Evolutionary conservation across 2,329 filamentous ascomycete genomes (phyloP).

Genomic region (Cytospora leucostoma): DNA sequence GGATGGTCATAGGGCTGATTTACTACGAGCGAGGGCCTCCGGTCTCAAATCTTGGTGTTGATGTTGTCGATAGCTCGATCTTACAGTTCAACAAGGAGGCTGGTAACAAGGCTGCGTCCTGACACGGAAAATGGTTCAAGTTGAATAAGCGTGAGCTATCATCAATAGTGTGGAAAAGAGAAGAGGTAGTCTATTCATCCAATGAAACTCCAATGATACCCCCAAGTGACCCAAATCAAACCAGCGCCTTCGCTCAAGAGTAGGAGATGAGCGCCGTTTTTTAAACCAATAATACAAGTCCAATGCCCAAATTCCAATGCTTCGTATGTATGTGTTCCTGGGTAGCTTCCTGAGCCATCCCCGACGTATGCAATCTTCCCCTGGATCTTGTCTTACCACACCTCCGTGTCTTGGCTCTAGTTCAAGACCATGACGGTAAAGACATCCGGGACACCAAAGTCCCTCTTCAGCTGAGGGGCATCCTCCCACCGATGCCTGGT

Average conservation of each 20-base stretch:
- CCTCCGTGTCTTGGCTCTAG: conserved; percentile 27
- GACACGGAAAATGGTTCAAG: background rate
- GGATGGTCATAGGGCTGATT: background rate
- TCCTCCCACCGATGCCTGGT: conserved; percentile 29
- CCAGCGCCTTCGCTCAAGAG: conserved; percentile 17
- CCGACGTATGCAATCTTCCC: background rate
- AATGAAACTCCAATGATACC: conserved; percentile 3
- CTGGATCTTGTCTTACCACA: background rate
- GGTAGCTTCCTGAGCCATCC: background rate
- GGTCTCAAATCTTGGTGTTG: too few species aligned
- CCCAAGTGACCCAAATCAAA: background rate
- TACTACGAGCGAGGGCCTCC: too few species aligned
- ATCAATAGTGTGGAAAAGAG: background rate
- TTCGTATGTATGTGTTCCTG: background rate
- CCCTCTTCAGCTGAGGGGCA: conserved; percentile 35
- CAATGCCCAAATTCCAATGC: background rate
- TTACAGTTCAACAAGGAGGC: background rate
- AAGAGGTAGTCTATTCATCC: conserved; percentile 24
- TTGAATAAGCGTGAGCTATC: conserved; percentile 9
- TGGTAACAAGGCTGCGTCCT: background rate
- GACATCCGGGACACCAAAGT: conserved; percentile 42
- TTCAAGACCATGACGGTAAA: conserved; percentile 43
- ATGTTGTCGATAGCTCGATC: background rate
- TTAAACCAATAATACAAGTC: background rate
- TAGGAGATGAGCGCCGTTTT: conserved; percentile 16